phyloP scores from a whole-genome alignment of 345 rosid genomes.

The Adansonia digitata region DNA sequence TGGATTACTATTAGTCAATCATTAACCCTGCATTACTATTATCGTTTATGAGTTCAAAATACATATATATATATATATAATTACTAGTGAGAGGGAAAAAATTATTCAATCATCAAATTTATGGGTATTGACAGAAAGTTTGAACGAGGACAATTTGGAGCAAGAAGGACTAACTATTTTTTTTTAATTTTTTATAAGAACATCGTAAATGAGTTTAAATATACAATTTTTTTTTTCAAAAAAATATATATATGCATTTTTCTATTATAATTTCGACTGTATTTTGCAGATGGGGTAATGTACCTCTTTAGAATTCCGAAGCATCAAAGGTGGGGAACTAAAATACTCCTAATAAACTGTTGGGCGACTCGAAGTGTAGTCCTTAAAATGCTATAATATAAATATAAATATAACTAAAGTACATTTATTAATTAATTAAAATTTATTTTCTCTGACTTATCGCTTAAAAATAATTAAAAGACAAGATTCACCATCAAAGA shows the following conservation, averaged over 20 bases:
- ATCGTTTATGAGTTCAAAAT: not conserved
- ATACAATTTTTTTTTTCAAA: no score
- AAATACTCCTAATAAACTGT: not conserved
- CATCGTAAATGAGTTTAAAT: not conserved
- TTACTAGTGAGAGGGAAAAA: not conserved
- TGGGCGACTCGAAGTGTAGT: not conserved
- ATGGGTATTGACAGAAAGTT: not conserved
- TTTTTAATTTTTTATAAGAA: not conserved
- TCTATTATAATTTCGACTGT: not conserved
- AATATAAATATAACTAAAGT: not conserved
- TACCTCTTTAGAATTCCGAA: constrained; percentile 24
- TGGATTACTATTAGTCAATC: not conserved
- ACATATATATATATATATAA: not conserved
- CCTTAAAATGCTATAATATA: not conserved
- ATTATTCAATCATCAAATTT: not conserved
- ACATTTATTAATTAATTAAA: no score
- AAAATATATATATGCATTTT: no score
- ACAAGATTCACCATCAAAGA: constrained; percentile 1
- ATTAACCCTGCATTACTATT: not conserved
- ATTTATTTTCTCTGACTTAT: not conserved
- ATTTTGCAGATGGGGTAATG: not conserved
- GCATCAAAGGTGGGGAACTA: constrained; percentile 8
- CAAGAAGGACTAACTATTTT: not conserved
- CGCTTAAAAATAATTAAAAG: not conserved
- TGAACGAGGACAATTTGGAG: not conserved